A percentile compares a stretch with the other conserved stretches of the same genome.
Evolutionary conservation across 2,329 filamentous ascomycete genomes (phyloP).

Genomic region (Pezicula rhizophila): DNA sequence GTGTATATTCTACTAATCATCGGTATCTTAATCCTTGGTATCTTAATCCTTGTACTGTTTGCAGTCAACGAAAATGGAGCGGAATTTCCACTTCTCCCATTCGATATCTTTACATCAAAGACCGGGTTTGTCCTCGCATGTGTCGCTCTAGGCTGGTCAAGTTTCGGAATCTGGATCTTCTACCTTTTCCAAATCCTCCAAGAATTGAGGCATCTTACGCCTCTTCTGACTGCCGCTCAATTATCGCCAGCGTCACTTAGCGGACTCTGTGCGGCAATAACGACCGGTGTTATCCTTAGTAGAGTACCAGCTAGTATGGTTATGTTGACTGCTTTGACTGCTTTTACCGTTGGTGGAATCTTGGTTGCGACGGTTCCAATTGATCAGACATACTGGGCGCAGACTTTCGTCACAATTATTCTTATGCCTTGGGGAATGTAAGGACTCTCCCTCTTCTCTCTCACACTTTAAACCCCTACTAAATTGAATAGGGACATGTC

Average conservation of each 20-base stretch:
- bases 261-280: conserved; percentile 27
- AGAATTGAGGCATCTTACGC: conserved; percentile 21
- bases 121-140: conserved; percentile 39
- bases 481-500: no score
- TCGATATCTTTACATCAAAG: conserved; percentile 41
- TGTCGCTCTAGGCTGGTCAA: conserved; percentile 21
- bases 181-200: conserved; percentile 20
- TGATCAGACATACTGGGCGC: conserved; percentile 56
- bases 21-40: conserved; percentile 37
- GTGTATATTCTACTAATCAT: conserved; percentile 26
- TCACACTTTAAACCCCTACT: no score
- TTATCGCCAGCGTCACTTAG: conserved; percentile 22
- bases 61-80: conserved; percentile 21
- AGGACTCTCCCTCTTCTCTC: not conserved
- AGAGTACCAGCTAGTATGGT: conserved; percentile 26
- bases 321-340: conserved; percentile 29
- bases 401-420: conserved; percentile 51
- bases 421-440: conserved; percentile 55
- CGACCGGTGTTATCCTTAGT: conserved; percentile 28
- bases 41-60: conserved; percentile 25
- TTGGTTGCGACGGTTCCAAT: conserved; percentile 41
- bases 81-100: conserved; percentile 49
- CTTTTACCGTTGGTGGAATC: conserved; percentile 35
- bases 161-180: conserved; percentile 18
- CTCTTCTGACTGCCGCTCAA: conserved; percentile 26